Conservation (phyloP, 2,329 filamentous ascomycete genomes). For the Alternaria ventricosa region DNA sequence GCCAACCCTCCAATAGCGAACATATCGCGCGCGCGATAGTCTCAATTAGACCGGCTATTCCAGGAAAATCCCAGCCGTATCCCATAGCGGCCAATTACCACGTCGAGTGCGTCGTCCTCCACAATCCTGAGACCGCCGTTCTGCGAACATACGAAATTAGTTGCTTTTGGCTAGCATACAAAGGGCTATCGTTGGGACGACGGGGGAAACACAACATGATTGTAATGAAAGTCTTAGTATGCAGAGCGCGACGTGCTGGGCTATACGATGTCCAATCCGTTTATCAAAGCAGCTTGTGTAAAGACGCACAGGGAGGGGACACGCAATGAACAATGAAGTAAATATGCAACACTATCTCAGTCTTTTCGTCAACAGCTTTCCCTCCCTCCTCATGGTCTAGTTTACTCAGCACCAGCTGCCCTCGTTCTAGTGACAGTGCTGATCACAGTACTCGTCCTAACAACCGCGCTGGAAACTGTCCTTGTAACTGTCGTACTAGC, state of each 20-base stretch:
- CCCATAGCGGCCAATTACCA: neutral
- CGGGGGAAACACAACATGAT: neutral
- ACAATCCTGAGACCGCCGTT: neutral
- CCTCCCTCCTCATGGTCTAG: too few species aligned
- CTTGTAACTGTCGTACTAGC: conserved; percentile 33
- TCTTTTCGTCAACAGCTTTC: neutral
- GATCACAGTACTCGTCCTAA: conserved; percentile 15
- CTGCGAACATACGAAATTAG: too few species aligned
- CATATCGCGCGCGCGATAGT: neutral
- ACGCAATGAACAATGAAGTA: neutral
- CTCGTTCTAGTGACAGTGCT: conserved; percentile 11
- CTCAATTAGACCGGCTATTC: neutral
- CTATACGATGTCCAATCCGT: neutral
- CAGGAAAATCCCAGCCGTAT: neutral
- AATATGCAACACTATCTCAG: neutral
- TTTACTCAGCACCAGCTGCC: neutral
- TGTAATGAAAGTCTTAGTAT: neutral
- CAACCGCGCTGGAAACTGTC: conserved; percentile 25
- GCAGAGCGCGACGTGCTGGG: neutral
- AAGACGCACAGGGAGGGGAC: neutral
- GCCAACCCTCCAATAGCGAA: neutral
- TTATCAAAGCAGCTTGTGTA: neutral
- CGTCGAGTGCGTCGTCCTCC: neutral
- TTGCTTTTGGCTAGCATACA: neutral
- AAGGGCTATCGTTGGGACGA: neutral